Percentiles rank a stretch among this genome's conserved stretches.
Conservation (phyloP, 306 rosid genomes). For the Myrica gale region DNA sequence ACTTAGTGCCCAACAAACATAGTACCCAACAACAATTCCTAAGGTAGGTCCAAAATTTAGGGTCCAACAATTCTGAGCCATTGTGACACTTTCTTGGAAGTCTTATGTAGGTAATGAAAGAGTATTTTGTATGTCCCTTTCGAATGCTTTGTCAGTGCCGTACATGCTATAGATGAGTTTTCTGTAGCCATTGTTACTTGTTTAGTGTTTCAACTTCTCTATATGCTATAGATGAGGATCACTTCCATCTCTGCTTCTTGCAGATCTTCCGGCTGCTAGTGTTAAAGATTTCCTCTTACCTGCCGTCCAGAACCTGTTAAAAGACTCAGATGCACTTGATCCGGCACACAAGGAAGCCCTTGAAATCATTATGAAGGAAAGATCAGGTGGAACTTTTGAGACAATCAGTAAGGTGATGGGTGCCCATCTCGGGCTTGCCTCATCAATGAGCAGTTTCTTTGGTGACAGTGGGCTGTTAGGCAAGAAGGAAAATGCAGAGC, state of each 20-base stretch:
- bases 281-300: slow-evolving; percentile 80
- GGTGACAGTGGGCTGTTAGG: slow-evolving; percentile 85
- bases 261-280: slow-evolving; percentile 72
- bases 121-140: not conserved
- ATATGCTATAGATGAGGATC: not conserved
- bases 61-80: no score
- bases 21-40: no score
- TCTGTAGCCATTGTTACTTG: no score
- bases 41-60: no score
- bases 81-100: not conserved
- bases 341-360: slow-evolving; percentile 99
- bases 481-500: slow-evolving; percentile 63
- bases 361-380: slow-evolving; percentile 90
- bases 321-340: slow-evolving; percentile 76
- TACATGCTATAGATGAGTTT: no score
- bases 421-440: slow-evolving; percentile 79
- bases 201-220: not conserved
- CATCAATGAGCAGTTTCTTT: slow-evolving; percentile 78
- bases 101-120: not conserved
- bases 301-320: slow-evolving; percentile 74
- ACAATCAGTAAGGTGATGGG: slow-evolving; percentile 91
- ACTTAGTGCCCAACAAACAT: no score
- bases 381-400: slow-evolving; percentile 92
- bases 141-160: not conserved
- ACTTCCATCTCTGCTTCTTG: slow-evolving; percentile 24